Evolutionary conservation across 129 eudicot genomes (phyloP), one percentile per base, ranked within the genome.

Genomic region (Flaveria brownii): DNA sequence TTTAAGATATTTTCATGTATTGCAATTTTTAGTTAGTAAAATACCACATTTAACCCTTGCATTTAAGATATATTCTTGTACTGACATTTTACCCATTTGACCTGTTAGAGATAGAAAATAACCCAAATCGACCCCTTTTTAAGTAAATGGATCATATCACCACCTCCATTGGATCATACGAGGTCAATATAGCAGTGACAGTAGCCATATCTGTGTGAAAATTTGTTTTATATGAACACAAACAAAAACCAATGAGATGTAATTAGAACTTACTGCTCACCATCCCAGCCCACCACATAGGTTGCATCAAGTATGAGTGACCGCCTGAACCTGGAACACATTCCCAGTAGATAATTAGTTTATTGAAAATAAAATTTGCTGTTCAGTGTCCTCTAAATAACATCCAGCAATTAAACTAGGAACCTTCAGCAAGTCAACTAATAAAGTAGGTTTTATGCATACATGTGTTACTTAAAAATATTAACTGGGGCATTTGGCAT

Each of bases 241-340:
- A 46, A 59, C 15, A 52, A 25, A 49, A 45, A 20, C 11, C 26
- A 62, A 33, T 51, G 75, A 46, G 69, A 73, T 60, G 59, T 14
- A 33, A 52, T 11, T 25, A 73, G 72, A 68, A 79, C 95, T 85
- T 88, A 93, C 98, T 93, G 80, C 96, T 71, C 68, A 88, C 63
- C 96, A 93, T 88, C 75, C 98, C 98, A 78, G 82, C 88, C 98
- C 98, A 93, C 98, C 98, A 93, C 92, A 84, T 71, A 10, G 98
- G 98, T 80, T 90, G 91, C 80, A 10, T 33, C 74, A 93, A 81
- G 85, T 93, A 93, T 13, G 97, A 80, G 82, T 82, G 80, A 56
- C 98, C 98, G 74, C 98, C 97, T 55, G 92, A 80, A 47, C 96
- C 97, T 92, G 86, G 59, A 49, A 76, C 51, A 41, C 13, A 81